Evolutionary conservation across 2,329 filamentous ascomycete genomes (phyloP), one percentile per base, ranked within the genome.

Genomic region (Claviceps citrina): DNA sequence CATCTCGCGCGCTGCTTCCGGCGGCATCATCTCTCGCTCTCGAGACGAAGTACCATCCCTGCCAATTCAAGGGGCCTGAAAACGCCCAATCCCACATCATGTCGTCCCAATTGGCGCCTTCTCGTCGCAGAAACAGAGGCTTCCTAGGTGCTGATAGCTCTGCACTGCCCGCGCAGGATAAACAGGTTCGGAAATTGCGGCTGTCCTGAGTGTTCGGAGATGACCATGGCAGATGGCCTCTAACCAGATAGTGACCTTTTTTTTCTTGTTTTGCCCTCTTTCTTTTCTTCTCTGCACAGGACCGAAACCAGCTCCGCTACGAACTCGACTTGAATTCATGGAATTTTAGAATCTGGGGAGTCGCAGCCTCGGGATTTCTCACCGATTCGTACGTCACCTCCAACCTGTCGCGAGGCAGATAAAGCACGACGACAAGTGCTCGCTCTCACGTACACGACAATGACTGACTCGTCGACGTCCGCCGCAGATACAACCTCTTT

Each of bases 301-400:
- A 71, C 51, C 67, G 68, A 37, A 59, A 62, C 41, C 68, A 71
- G 47, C 48, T 71, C 27, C 63, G 67, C 43, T 70, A 70, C 49
- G 67, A 71, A 48, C 61, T 71, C 27, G 67, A 71, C 44, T 55
- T 71, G 15, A 71, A 71, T 49, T 65, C 65, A 1, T 71, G 67
- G 67, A 71, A 71, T 49, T 51, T 71, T 38, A 61, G 68, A 31
- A 70, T 71, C 32, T 71, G 67, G 67, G 67, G 64, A 3, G 67
- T 71, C 24, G 66, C 67, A n/a, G 68, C 68, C 34, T 71, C 68
- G 0, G 68, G 68, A 7, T 71, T 71, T 44, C 55, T 71, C 18
- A 71, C 68, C 25, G 68, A 71, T 46, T 70, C 66, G 65, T 70
- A 53, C 40, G 65, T 56, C 46, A 38, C 38, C 36, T 24, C 6